phyloP scores from a whole-genome alignment of 352 stramenopile genomes.

The Phytophthora rubi region DNA sequence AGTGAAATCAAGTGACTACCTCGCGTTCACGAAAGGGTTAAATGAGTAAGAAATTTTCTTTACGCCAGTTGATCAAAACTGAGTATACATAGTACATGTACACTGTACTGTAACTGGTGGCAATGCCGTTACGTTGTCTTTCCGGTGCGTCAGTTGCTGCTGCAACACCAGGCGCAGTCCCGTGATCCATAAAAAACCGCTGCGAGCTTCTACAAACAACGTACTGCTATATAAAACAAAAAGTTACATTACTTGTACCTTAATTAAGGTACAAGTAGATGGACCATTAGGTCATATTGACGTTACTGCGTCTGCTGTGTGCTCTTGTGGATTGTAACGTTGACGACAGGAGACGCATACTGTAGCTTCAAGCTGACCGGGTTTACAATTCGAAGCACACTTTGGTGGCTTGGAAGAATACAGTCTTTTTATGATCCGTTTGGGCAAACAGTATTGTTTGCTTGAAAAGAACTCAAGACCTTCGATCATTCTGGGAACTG shows the following conservation, averaged over 20 bases:
- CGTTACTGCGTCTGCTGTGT: no score
- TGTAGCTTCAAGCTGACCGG: background rate
- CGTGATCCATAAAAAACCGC: background rate
- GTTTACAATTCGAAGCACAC: slow-evolving; percentile 17
- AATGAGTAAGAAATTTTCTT: no score
- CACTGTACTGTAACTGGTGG: no score
- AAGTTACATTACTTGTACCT: no score
- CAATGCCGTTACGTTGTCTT: background rate
- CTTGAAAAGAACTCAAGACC: background rate
- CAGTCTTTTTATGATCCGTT: slow-evolving; percentile 25
- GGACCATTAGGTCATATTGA: no score
- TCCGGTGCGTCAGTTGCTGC: background rate
- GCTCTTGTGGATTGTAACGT: no score
- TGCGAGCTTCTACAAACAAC: background rate
- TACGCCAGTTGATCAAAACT: no score
- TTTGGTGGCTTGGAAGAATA: slow-evolving; percentile 14
- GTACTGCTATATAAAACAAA: no score
- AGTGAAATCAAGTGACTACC: no score
- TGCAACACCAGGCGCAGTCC: background rate
- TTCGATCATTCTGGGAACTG: background rate
- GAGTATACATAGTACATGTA: no score
- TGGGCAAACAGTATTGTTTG: slow-evolving; percentile 5
- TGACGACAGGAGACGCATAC: background rate
- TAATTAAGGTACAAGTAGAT: no score
- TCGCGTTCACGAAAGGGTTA: no score